phyloP scores from a whole-genome alignment of 106 monocot species.

The Iris macrosiphon region DNA sequence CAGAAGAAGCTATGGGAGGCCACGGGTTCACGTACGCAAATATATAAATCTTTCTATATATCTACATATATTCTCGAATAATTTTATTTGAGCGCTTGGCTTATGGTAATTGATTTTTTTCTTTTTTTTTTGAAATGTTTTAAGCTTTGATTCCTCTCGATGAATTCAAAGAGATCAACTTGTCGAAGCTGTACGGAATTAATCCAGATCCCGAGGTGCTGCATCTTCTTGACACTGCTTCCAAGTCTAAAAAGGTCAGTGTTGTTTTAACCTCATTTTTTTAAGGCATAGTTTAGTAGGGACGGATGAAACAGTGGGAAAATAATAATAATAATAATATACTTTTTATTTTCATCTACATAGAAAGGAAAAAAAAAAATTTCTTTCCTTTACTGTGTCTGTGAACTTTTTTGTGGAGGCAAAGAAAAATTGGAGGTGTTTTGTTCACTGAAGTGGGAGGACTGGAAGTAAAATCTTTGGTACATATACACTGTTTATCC shows the following conservation, averaged over 20 bases:
- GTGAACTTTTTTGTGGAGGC: no score
- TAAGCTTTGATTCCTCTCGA: conserved; percentile 43
- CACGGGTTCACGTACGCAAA: conserved; percentile 25
- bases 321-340: no score
- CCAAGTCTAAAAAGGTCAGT: conserved; percentile 26
- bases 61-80: background rate
- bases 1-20: conserved; percentile 37
- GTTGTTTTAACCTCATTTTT: background rate
- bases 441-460: no score
- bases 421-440: no score
- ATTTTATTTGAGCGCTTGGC: background rate
- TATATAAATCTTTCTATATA: background rate
- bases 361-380: no score
- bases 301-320: no score
- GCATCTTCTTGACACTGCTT: conserved; percentile 23
- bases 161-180: conserved; percentile 42
- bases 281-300: background rate
- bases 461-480: no score
- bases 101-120: background rate
- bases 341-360: no score
- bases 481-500: no score
- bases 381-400: no score
- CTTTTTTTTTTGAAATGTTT: background rate
- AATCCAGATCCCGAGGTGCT: conserved; percentile 28
- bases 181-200: conserved; percentile 32